Percentiles rank a stretch among this genome's conserved stretches.
These are phyloP conservation scores for Rhytidiadelphus loreus DNA, from an alignment of 225 moss, liverwort and hornwort species.

Conservation along the genomic window DNA sequence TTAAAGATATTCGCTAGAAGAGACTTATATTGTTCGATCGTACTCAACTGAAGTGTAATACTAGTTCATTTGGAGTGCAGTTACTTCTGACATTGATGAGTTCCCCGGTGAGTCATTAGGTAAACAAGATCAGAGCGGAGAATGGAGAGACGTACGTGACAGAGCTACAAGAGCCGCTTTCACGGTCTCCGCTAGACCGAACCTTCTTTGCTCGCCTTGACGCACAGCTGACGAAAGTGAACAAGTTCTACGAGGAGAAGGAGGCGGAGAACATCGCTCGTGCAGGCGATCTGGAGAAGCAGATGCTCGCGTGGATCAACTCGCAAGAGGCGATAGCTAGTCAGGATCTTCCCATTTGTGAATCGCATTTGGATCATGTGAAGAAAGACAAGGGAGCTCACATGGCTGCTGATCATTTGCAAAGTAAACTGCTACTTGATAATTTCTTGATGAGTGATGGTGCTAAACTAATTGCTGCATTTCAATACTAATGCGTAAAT, in stretches of 20 bases:
- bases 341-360: not conserved
- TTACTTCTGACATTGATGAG: not conserved
- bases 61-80: not conserved
- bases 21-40: not conserved
- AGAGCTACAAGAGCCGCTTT: constrained; percentile 37
- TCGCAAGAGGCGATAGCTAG: constrained; percentile 22
- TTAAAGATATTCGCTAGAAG: not conserved
- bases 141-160: constrained; percentile 17
- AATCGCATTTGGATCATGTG: not conserved
- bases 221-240: constrained; percentile 21
- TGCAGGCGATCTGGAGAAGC: constrained; percentile 48
- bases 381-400: not conserved
- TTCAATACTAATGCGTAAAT: not conserved
- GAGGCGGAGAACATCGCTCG: constrained; percentile 35
- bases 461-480: not conserved
- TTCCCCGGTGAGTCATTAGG: not conserved
- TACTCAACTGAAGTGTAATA: not conserved
- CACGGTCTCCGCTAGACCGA: constrained; percentile 30
- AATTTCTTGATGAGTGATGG: not conserved
- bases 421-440: not conserved
- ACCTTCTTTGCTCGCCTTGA: constrained; percentile 28
- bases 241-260: constrained; percentile 44
- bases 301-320: constrained; percentile 41
- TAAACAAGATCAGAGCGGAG: not conserved
- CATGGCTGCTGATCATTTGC: not conserved